These are phyloP conservation scores for Petrea volubilis DNA, from an alignment of 257 asterid species.

Conservation along the genomic window DNA sequence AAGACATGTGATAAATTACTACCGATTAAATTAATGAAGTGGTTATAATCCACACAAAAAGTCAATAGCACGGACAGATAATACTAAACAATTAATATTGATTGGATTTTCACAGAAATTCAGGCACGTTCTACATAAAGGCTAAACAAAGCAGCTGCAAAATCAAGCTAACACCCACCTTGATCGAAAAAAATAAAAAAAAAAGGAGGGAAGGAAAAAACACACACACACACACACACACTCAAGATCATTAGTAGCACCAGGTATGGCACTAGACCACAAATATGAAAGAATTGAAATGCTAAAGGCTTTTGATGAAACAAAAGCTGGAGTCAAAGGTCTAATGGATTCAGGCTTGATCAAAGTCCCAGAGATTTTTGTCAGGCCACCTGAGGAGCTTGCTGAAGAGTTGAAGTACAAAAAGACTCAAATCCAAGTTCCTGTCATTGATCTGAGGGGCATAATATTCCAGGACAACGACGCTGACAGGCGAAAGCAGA, in stretches of 20 bases:
- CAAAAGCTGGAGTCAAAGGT: slow-evolving; percentile 49
- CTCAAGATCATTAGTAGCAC: neutral
- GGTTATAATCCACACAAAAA: too few species aligned
- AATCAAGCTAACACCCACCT: too few species aligned
- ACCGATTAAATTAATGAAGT: too few species aligned
- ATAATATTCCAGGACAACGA: neutral
- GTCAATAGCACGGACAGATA: too few species aligned
- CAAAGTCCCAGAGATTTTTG: slow-evolving; percentile 40
- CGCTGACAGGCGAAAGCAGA: slow-evolving; percentile 12
- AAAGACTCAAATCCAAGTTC: slow-evolving; percentile 24
- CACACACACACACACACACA: too few species aligned
- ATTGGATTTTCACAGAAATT: too few species aligned
- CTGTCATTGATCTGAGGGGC: slow-evolving; percentile 39
- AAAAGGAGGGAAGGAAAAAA: too few species aligned
- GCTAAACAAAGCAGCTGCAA: neutral
- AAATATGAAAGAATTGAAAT: slow-evolving; percentile 21
- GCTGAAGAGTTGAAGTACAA: neutral
- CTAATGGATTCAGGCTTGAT: slow-evolving; percentile 33
- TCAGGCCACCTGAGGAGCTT: slow-evolving; percentile 30
- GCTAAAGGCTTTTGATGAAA: slow-evolving; percentile 42
- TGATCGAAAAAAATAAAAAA: too few species aligned
- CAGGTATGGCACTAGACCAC: neutral
- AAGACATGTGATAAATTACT: too few species aligned
- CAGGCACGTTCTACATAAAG: too few species aligned
- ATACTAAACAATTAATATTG: too few species aligned